Evolutionary conservation across 345 rosid species (phyloP).

Genomic region (Nasturtium officinale): DNA sequence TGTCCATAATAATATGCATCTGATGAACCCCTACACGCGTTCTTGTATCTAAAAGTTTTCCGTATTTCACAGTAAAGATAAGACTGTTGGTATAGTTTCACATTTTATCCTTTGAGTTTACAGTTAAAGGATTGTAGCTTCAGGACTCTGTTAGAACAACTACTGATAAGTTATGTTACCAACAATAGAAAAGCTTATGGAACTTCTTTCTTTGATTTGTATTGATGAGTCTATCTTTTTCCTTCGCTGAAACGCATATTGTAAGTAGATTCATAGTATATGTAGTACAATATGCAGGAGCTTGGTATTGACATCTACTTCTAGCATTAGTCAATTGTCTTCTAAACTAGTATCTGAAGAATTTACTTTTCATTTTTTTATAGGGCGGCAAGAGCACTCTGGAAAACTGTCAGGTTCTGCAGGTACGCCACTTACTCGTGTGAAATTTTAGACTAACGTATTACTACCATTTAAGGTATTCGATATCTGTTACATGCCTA

Average conservation of each 20-base stretch:
- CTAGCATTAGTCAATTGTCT: neutral
- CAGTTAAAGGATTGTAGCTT: neutral
- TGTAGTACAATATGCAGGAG: neutral
- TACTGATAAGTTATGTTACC: neutral
- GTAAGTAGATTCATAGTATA: neutral
- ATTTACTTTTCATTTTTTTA: neutral
- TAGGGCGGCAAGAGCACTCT: slow-evolving; percentile 97
- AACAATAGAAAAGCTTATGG: neutral
- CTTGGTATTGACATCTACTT: neutral
- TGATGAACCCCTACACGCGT: neutral
- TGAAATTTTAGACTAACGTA: neutral
- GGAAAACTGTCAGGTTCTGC: slow-evolving; percentile 94
- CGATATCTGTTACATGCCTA: neutral
- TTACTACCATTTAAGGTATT: neutral
- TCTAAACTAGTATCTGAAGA: slow-evolving; percentile 12
- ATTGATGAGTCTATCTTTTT: neutral
- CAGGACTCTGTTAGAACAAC: neutral
- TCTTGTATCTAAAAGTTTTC: neutral
- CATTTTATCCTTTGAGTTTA: neutral
- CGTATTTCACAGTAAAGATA: neutral
- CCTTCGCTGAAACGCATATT: neutral
- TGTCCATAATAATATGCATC: neutral
- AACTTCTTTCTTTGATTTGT: neutral
- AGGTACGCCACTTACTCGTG: slow-evolving; percentile 51
- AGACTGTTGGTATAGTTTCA: neutral